Conservation (phyloP, 345 rosid genomes). For the Eucalyptus marginata region DNA sequence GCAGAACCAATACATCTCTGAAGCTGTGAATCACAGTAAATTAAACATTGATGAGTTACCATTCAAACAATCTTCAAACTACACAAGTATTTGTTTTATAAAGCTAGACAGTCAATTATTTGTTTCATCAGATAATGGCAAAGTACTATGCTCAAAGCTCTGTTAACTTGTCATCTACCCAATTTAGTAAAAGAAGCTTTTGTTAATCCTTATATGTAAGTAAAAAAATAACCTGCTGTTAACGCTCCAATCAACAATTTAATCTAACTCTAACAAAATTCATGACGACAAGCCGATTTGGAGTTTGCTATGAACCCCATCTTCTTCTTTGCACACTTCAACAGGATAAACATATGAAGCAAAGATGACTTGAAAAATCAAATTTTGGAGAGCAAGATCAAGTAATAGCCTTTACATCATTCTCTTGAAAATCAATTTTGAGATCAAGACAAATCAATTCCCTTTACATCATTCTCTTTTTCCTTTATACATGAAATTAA, state of each 20-base stretch:
- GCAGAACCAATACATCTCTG: slow-evolving; percentile 79
- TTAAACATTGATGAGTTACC: not conserved
- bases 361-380: not conserved
- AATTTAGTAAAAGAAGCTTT: not conserved
- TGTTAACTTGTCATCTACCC: not conserved
- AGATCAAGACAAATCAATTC: not conserved
- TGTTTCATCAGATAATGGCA: not conserved
- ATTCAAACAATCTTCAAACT: not conserved
- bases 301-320: not conserved
- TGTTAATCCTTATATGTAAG: not conserved
- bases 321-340: not conserved
- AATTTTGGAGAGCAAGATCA: not conserved
- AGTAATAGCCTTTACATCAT: not conserved
- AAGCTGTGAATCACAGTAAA: slow-evolving; percentile 31
- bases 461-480: not conserved
- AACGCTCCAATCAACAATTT: not conserved
- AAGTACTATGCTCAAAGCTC: not conserved
- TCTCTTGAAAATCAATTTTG: not conserved
- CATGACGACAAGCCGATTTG: not conserved
- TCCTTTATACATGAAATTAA: not conserved
- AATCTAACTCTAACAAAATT: not conserved
- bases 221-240: not conserved
- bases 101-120: not conserved
- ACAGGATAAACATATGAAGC: not conserved
- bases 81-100: not conserved